Base-by-base conservation (phyloP, 2,329 filamentous ascomycete genomes). In the Tolypocladium guangdongense region DNA sequence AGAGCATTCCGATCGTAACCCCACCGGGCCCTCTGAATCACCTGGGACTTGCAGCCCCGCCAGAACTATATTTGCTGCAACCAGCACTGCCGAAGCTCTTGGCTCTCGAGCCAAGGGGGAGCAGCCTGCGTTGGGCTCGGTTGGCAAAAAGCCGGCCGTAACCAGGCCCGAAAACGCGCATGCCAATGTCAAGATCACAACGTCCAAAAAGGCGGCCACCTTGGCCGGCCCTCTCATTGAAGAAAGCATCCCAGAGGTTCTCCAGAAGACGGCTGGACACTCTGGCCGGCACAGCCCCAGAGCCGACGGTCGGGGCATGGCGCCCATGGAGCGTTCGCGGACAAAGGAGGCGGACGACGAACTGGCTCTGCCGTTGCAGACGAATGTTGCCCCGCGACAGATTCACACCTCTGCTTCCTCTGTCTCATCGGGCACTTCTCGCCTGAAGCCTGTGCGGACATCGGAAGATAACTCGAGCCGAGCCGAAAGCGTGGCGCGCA, bases 401-500 rank as follows among this genome's bases (percentile, higher is more conserved):
- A 68, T 71, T 24, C 74, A 77, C 50, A 74, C 73, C 10, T 76
- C 77, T 10, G 77, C 73, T 2, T 81, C 80, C 0, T 76, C 77
- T 7, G 70, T 71, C 2, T 78, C 77, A 0, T 78, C 79, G 0
- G 68, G 66, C 6, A 71, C 75, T 2, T 72, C 69, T 55, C 82
- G 77, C 55, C 64, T 79, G 49, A 81, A 79, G 64, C 68, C 76
- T 8, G 68, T 78, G 3, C 75, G 80, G 39, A 78, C 73, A 4
- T 84, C 82, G 0, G 81, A 86, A 57, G 82, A 85, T 18, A 78
- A 74, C 59, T 66, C 68, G 20, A 75, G 64, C 54, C 73, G 71
- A 7, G 70, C 74, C 7, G 80, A 81, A 47, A 80, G 84, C 54
- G 80, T 85, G 49, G 79, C 81, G 11, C 81, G 79, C 48, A 83